Percentiles rank a stretch among this genome's conserved stretches.
Evolutionary conservation across 306 rosid species (phyloP).

Genomic region (Lathyrus tuberosus): DNA sequence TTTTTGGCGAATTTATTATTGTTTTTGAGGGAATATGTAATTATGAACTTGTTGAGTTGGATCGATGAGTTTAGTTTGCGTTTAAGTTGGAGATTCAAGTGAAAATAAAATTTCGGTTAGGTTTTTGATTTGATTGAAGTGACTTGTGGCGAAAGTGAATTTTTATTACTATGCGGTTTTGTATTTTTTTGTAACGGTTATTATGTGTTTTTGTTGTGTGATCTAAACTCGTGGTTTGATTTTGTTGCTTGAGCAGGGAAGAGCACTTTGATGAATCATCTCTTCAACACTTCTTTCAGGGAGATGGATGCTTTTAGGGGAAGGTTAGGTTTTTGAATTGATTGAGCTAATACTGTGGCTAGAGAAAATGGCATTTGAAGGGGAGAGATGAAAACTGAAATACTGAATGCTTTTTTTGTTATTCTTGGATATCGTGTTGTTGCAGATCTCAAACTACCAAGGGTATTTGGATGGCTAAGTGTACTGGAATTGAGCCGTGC

Average conservation of each 20-base stretch:
- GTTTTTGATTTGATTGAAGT: slow-evolving; percentile 35
- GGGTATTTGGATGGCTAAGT: slow-evolving; percentile 91
- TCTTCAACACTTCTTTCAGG: slow-evolving; percentile 75
- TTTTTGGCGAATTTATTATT: neutral
- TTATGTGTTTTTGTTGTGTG: slow-evolving; percentile 19
- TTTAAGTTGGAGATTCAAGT: slow-evolving; percentile 1
- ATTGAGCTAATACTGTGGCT: slow-evolving; percentile 3
- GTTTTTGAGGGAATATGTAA: neutral
- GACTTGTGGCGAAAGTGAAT: slow-evolving; percentile 15
- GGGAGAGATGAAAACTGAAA: slow-evolving; percentile 13
- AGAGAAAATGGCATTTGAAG: neutral
- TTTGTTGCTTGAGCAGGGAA: slow-evolving; percentile 62
- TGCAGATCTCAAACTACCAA: slow-evolving; percentile 87
- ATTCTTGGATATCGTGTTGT: slow-evolving; percentile 20
- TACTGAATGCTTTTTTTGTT: neutral
- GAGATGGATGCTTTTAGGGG: slow-evolving; percentile 97
- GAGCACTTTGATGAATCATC: slow-evolving; percentile 87
- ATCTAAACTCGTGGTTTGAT: slow-evolving; percentile 9
- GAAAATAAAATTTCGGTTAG: neutral
- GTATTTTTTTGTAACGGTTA: neutral
- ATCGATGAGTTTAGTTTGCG: slow-evolving; percentile 4
- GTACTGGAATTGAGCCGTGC: slow-evolving; percentile 80
- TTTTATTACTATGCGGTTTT: slow-evolving; percentile 24
- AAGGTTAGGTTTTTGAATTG: slow-evolving; percentile 55
- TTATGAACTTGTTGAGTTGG: neutral